Conservation (phyloP, 148 eudicot species). For the Spergularia marina region DNA sequence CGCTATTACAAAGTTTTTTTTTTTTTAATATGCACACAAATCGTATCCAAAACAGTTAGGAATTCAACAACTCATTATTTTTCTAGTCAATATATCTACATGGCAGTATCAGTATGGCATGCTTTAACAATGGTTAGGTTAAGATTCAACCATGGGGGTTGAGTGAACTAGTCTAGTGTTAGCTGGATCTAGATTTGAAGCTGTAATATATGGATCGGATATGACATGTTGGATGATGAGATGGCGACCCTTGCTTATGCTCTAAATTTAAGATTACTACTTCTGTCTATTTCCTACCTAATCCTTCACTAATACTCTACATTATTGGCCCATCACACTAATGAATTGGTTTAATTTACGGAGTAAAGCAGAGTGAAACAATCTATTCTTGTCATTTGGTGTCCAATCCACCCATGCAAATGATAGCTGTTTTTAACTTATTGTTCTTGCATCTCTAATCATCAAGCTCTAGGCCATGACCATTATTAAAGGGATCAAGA, state of each 20-base stretch:
- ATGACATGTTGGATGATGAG: slow-evolving; percentile 10
- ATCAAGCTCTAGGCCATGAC: no score
- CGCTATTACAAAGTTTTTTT: no score
- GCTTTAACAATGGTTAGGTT: not conserved
- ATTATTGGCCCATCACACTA: not conserved
- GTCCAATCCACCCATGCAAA: not conserved
- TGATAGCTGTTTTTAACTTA: no score
- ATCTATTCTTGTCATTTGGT: not conserved
- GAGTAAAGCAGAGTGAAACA: not conserved
- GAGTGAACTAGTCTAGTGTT: no score
- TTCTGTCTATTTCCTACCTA: slow-evolving; percentile 28
- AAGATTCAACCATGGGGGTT: slow-evolving; percentile 8
- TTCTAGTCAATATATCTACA: no score
- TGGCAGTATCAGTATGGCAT: no score
- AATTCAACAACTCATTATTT: no score
- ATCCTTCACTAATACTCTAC: slow-evolving; percentile 7
- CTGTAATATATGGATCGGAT: not conserved
- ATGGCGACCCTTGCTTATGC: slow-evolving; percentile 23
- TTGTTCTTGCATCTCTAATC: no score
- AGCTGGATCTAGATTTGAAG: slow-evolving; percentile 1
- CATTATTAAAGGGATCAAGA: no score
- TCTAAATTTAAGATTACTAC: slow-evolving; percentile 23
- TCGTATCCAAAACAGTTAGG: no score
- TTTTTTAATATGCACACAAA: no score
- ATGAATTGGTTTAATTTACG: slow-evolving; percentile 1